Evolutionary conservation across 179 eudicot genomes (phyloP).

Genomic region (Silene coronaria): DNA sequence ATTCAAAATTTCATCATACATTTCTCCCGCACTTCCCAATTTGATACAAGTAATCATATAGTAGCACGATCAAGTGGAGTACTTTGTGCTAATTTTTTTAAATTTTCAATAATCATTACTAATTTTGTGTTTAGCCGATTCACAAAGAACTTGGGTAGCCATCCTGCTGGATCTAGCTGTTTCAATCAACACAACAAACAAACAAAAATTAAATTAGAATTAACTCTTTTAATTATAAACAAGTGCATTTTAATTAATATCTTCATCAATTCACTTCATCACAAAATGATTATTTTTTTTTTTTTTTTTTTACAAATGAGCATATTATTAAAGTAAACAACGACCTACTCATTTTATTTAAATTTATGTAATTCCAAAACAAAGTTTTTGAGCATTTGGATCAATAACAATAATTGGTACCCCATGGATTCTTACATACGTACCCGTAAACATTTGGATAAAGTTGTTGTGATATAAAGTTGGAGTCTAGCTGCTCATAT

Average conservation of each 20-base stretch:
- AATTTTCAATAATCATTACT: slow-evolving; percentile 88
- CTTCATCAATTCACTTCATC: too few relatives aligned
- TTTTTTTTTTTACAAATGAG: too few relatives aligned
- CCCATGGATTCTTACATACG: too few relatives aligned
- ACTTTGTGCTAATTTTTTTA: slow-evolving; percentile 63
- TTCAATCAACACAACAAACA: slow-evolving; percentile 2
- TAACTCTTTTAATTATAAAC: not conserved
- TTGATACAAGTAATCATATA: slow-evolving; percentile 26
- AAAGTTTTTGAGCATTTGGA: too few relatives aligned
- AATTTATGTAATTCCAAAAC: too few relatives aligned
- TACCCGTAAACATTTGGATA: too few relatives aligned
- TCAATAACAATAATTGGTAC: too few relatives aligned
- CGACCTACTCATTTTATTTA: too few relatives aligned
- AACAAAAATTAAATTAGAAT: not conserved
- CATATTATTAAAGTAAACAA: too few relatives aligned
- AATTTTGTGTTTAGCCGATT: slow-evolving; percentile 83
- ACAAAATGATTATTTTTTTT: too few relatives aligned
- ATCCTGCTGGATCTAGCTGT: slow-evolving; percentile 97
- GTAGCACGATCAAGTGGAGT: slow-evolving; percentile 35
- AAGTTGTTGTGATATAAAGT: too few relatives aligned
- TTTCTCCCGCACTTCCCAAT: slow-evolving; percentile 1
- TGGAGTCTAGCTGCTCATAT: too few relatives aligned
- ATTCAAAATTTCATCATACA: slow-evolving; percentile 24
- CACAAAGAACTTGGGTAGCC: slow-evolving; percentile 92
- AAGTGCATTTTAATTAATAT: not conserved